Evolutionary conservation across 352 stramenopile genomes (phyloP), one percentile per base, ranked within the genome.

Genomic region (Plasmopara halstedii): DNA sequence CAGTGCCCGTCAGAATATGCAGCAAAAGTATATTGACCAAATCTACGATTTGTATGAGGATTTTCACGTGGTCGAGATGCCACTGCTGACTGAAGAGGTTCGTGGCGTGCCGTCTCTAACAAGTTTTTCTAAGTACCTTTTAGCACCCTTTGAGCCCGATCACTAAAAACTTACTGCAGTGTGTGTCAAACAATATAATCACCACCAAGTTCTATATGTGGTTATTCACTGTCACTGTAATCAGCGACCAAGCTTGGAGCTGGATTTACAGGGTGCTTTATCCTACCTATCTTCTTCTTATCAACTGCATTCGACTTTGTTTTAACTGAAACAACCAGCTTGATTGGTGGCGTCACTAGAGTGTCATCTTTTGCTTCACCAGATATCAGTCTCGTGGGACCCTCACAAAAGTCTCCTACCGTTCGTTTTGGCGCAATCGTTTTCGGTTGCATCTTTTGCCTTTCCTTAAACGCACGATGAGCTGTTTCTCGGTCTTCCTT

Each of bases 21-120:
- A 99, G 79, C 95, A 99, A 71, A 99, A 99, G 73, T 99, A 99
- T 77, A 98, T 99, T 58, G 94, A 97, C 53, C 96, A 99, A 75
- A 98, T 99, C 67, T 98, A 98, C 70, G 96, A 99, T 73, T 70
- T 99, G 27, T 99, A 99, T 71, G 81, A 89, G 58, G 96, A 99
- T 58, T 99, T 99, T 64, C 95, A 99, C 72, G 95, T 99, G n/a
- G 82, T 98, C 3, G 82, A 99, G 56, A 98, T 99, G 94, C 97
- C 97, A 18, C 73, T 99, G 42, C 74, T 99, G 56, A 97, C 98
- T 63, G 92, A 98, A 56, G 97, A 99, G 72, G 97, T 99, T 59
- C 84, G 95, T 40, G 95, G 95, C 42, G 83, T 95, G n/a, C 85
- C 95, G 23, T 86, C 93, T 53, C 73, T 99, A 18, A 92, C 85